A percentile compares a stretch with the other conserved stretches of the same genome.
These are phyloP conservation scores for Fonsecaea monophora DNA, from an alignment of 2,329 filamentous ascomycete species.

Conservation along the genomic window DNA sequence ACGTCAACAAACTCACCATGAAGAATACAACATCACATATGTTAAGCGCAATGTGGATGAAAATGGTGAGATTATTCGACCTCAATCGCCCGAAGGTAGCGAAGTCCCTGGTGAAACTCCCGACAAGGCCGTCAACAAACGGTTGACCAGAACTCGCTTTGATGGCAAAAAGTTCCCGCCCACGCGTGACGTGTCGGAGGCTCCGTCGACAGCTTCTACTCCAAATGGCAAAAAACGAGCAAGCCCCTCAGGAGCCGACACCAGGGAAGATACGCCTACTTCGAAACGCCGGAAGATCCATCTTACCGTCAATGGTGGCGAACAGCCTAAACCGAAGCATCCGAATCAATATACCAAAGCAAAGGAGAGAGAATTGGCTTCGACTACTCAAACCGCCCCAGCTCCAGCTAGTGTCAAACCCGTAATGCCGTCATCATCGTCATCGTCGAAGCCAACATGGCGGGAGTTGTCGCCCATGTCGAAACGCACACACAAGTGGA, in stretches of 20 bases:
- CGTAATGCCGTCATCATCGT: background rate
- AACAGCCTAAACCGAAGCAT: constrained; percentile 34
- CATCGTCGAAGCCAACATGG: constrained; percentile 21
- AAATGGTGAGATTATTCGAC: constrained; percentile 34
- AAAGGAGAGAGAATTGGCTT: constrained; percentile 19
- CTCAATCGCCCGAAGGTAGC: constrained; percentile 27
- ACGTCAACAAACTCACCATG: constrained; percentile 32
- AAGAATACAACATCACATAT: constrained; percentile 38
- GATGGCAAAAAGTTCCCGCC: constrained; percentile 38
- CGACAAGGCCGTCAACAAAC: constrained; percentile 33
- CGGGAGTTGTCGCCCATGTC: constrained; percentile 27
- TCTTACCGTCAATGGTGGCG: constrained; percentile 23
- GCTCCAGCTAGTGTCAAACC: constrained; percentile 18
- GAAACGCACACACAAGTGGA: constrained; percentile 36
- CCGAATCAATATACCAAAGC: constrained; percentile 39
- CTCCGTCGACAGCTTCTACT: constrained; percentile 32
- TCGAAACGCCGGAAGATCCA: constrained; percentile 35
- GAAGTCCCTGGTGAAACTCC: constrained; percentile 30
- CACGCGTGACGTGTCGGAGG: constrained; percentile 37
- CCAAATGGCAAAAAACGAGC: constrained; percentile 28
- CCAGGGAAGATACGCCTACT: constrained; percentile 31
- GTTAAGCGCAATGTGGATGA: constrained; percentile 31
- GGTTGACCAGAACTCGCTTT: constrained; percentile 36
- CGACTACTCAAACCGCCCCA: constrained; percentile 11
- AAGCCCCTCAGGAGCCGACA: constrained; percentile 28